Evolutionary conservation across 768 basidiomycete species (phyloP), one percentile per base, ranked within the genome.

Genomic region (Suillus americanus): DNA sequence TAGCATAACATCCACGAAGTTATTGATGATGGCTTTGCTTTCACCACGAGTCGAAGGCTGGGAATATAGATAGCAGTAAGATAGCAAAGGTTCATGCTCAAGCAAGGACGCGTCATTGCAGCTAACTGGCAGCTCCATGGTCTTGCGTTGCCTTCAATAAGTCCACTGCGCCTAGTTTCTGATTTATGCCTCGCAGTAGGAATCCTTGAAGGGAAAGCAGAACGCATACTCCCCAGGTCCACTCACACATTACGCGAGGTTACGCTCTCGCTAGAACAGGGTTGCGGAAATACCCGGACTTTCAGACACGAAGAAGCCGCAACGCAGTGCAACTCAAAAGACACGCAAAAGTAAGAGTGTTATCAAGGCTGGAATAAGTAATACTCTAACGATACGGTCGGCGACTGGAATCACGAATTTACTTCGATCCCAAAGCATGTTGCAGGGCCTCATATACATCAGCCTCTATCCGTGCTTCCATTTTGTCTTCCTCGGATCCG

Each of bases 381-480:
- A 59, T 41, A 61, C 45, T 73, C 68, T 74, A 72, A 33, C 18
- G 10, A 64, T 61, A 56, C 61, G 18, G 59, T 53, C 45, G 56
- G 35, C 48, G 45, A 64, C 60, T 43, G 43, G 33, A 25, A 61
- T 50, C 61, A 63, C 65, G 23, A 56, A 67, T 68, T 65, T 79
- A 85, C 73, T 82, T 82, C 60, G 81, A 77, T 60, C 77, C 75
- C 68, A 99, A 79, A 69, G 95, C 95, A 68, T 91, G 86, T 77
- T 98, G 96, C 65, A 99, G 83, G 50, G 94, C 87, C 83, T 99
- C 97, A 75, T 96, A 98, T 64, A 99, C 96, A 74, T 97, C 95
- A 41, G 92, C 91, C 80, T 99, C 97, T 75, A 98, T 87, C 69
- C 88, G 86, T 38, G 96, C 97, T 80, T 96, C 95, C 65, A 89